A percentile compares a stretch with the other conserved stretches of the same genome.
Evolutionary conservation across 768 basidiomycete species (phyloP).

Genomic region (Kwoniella mangroviensis): DNA sequence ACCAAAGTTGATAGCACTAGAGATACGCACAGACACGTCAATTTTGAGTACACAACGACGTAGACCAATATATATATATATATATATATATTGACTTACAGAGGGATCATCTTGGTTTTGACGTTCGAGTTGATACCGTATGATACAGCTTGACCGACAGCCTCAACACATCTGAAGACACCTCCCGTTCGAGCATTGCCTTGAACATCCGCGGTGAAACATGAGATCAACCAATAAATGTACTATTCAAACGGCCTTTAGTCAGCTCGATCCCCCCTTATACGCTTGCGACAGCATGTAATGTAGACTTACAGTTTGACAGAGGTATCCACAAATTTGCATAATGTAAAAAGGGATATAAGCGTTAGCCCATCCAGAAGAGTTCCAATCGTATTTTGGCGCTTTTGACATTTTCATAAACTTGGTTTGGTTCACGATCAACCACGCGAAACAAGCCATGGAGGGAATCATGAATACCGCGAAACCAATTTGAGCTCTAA

Average conservation of each 20-base stretch:
- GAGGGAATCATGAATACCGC: conserved; percentile 26
- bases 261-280: not conserved
- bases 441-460: conserved; percentile 24
- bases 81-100: not conserved
- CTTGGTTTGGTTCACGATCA: conserved; percentile 16
- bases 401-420: conserved; percentile 5
- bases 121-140: conserved; percentile 31
- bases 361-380: conserved; percentile 27
- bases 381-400: conserved; percentile 31
- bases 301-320: conserved; percentile 28
- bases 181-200: conserved; percentile 28
- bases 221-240: conserved; percentile 32
- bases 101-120: conserved; percentile 10
- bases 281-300: not conserved
- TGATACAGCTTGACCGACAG: conserved; percentile 32
- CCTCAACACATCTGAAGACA: conserved; percentile 31
- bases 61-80: too few species aligned
- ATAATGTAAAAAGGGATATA: conserved; percentile 30
- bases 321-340: conserved; percentile 25
- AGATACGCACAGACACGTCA: not conserved
- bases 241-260: conserved; percentile 1
- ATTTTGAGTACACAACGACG: too few species aligned
- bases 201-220: conserved; percentile 20
- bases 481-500: conserved; percentile 31
- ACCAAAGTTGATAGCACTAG: conserved; percentile 14